Percentiles rank a stretch among this genome's conserved stretches.
Evolutionary conservation across 148 eudicot genomes (phyloP).

Genomic region (Vaccinium darrowii): DNA sequence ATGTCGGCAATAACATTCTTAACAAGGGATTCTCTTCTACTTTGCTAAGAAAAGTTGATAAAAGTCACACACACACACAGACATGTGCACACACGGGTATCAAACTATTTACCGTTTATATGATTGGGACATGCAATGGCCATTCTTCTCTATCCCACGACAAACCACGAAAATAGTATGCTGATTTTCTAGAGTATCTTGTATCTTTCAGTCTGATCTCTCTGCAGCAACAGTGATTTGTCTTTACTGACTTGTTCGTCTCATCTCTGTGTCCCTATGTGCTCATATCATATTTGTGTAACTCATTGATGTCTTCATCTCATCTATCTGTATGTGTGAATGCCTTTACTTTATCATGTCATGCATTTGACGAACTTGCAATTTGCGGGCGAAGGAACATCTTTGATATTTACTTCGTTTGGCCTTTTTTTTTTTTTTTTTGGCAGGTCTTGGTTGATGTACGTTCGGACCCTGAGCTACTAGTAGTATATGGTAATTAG

Average conservation of each 20-base stretch:
- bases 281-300: background rate
- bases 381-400: background rate
- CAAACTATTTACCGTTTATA: background rate
- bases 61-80: background rate
- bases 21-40: background rate
- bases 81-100: background rate
- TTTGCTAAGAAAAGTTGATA: background rate
- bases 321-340: background rate
- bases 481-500: slow-evolving; percentile 81
- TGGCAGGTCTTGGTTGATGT: slow-evolving; percentile 91
- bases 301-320: background rate
- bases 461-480: slow-evolving; percentile 65
- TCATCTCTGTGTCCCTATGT: background rate
- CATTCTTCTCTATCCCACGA: background rate
- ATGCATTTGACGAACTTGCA: background rate
- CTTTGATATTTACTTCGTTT: background rate
- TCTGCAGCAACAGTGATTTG: background rate
- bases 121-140: background rate
- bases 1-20: background rate
- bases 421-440: slow-evolving; percentile 1
- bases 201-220: background rate
- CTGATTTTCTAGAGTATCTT: background rate
- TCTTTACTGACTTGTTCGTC: background rate
- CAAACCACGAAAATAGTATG: background rate
- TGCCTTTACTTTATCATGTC: slow-evolving; percentile 1